phyloP scores from a whole-genome alignment of 108 stramenopile species.

The Seminavis robusta region DNA sequence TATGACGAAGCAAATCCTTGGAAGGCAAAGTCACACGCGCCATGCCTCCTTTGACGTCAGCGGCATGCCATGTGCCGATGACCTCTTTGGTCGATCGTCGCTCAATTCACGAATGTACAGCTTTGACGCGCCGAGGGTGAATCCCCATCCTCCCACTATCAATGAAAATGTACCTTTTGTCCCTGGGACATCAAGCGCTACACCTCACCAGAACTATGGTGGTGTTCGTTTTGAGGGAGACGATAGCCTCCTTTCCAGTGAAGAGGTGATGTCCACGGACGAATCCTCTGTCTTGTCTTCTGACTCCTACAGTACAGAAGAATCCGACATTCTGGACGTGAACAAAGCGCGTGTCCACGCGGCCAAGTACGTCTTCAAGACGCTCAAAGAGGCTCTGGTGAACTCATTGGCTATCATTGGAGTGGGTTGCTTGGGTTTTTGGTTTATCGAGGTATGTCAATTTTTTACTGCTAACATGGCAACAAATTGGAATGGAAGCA shows the following conservation, averaged over 20 bases:
- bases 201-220: too few species aligned
- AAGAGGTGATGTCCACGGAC: too few species aligned
- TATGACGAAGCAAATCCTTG: conserved; percentile 27
- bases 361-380: conserved; percentile 78
- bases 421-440: conserved; percentile 78
- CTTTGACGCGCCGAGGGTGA: background rate
- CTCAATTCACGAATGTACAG: conserved; percentile 27
- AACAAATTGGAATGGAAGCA: too few species aligned
- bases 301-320: too few species aligned
- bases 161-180: too few species aligned
- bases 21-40: conserved; percentile 41
- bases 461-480: too few species aligned
- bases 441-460: conserved; percentile 78
- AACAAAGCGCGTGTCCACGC: too few species aligned
- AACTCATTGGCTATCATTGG: conserved; percentile 83
- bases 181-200: too few species aligned
- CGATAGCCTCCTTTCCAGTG: too few species aligned
- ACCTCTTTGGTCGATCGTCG: background rate
- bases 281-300: too few species aligned
- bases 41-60: conserved; percentile 42
- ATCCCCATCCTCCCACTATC: background rate
- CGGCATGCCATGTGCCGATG: background rate
- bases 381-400: conserved; percentile 66
- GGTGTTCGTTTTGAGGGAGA: too few species aligned
- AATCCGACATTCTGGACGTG: too few species aligned